Base-by-base conservation (phyloP, 768 basidiomycete genomes). In the Suillus paluster region DNA sequence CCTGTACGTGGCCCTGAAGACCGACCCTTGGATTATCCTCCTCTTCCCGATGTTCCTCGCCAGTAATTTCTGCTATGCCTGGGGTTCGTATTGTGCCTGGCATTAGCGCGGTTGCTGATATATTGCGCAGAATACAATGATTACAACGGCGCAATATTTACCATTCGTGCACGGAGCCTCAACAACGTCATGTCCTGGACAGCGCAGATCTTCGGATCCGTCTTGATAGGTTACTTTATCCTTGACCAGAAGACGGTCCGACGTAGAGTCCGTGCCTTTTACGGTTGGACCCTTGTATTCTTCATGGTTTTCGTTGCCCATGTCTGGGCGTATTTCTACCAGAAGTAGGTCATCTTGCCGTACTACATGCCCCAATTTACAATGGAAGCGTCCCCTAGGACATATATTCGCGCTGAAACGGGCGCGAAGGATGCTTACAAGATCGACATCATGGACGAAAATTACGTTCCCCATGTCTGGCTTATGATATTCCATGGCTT, bases 41-140 rank as follows among this genome's bases (percentile, higher is more conserved):
- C 83, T 92, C 36, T 89, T 92, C 79, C 91, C 91, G 27, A 88
- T 91, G 86, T 91, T 91, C 75, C 83, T 90, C 61, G 83, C 87
- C 14, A 87, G 85, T 42, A 90, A 91, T 71, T 91, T 86, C 86
- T 91, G 90, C 76, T 90, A 90, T 69, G 86, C 89, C 15, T 91
- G 87, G 87, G 88, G 88, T 89, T 63, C 66, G 86, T 75, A 36
- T 19, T 75, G 23, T 25, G 9, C 50, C 58, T 30, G 44, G 9
- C 14, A 21, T 21, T 5, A 57, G 57, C 14, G 15, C 15, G 34
- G 30, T 39, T n/a, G 34, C 59, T 57, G n/a, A 60, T 27, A 25
- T 10, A 8, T 39, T 38, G 5, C 5, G 64, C 62, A 89, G 87
- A 91, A 74, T 91, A 90, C 75, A 91, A 88, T 64, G 87, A 84